phyloP scores from a whole-genome alignment of 305 asterid genomes.

The Nicotiana rustica region DNA sequence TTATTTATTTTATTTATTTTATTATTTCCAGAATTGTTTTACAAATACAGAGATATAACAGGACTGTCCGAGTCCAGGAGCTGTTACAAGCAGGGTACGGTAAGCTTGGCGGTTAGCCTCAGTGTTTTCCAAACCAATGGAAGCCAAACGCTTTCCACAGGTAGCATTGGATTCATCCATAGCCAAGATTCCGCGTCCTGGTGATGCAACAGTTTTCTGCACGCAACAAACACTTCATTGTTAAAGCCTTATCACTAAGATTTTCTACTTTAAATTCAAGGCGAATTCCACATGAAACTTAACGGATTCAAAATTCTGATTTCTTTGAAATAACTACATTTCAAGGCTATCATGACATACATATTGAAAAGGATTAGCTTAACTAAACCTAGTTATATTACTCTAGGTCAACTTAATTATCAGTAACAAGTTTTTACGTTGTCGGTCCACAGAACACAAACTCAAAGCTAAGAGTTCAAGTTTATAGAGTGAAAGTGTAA shows the following conservation, averaged over 20 bases:
- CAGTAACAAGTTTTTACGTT: not conserved
- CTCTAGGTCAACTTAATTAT: not conserved
- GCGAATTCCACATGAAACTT: not conserved
- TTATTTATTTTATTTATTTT: too few species aligned
- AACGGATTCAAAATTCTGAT: not conserved
- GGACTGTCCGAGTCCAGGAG: conserved; percentile 67
- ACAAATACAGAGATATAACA: too few species aligned
- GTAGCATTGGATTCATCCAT: conserved; percentile 95
- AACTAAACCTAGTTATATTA: not conserved
- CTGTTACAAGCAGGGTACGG: conserved; percentile 72
- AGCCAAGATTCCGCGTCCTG: conserved; percentile 87
- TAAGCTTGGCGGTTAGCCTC: conserved; percentile 92
- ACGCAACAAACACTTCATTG: conserved; percentile 20
- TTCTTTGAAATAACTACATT: not conserved
- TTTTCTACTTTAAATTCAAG: not conserved
- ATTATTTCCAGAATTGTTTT: too few species aligned
- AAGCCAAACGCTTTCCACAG: conserved; percentile 85
- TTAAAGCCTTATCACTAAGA: not conserved
- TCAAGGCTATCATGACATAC: not conserved
- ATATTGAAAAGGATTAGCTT: not conserved
- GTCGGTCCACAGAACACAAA: not conserved
- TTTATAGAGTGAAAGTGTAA: not conserved
- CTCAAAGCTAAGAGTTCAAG: not conserved
- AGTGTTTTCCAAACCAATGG: conserved; percentile 89
- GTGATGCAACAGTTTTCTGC: conserved; percentile 83